phyloP scores from a whole-genome alignment of 78 protist species.

The Dictyostelium firmibasis region DNA sequence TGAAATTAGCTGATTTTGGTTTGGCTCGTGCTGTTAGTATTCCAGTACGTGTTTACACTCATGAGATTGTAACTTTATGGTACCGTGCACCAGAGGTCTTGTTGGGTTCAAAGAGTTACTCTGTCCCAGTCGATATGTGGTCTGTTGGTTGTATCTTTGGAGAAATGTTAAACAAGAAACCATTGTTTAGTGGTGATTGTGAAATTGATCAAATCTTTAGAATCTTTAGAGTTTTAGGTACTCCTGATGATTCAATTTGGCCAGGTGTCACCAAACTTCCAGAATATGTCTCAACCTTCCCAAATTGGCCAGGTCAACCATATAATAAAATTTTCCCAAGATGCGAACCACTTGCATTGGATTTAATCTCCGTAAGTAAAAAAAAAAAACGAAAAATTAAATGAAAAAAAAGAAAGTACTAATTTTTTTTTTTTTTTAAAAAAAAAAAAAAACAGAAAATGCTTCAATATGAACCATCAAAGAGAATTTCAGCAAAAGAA shows the following conservation, averaged over 20 bases:
- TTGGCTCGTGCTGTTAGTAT: slow-evolving; percentile 93
- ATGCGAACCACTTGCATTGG: slow-evolving; percentile 82
- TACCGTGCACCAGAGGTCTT: slow-evolving; percentile 99
- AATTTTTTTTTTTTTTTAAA: neutral
- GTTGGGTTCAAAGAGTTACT: slow-evolving; percentile 95
- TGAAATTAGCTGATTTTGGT: slow-evolving; percentile 99
- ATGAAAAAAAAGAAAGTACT: neutral
- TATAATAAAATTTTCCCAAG: slow-evolving; percentile 56
- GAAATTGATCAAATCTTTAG: slow-evolving; percentile 94
- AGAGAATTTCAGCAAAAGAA: slow-evolving; percentile 90
- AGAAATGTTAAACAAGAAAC: slow-evolving; percentile 94
- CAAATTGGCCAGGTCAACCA: slow-evolving; percentile 86
- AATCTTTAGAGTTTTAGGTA: slow-evolving; percentile 93
- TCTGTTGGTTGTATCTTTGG: slow-evolving; percentile 98
- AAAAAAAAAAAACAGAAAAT: slow-evolving; percentile 19
- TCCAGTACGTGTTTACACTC: slow-evolving; percentile 96
- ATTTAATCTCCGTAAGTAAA: slow-evolving; percentile 58
- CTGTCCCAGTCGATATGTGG: slow-evolving; percentile 99
- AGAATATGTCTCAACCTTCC: slow-evolving; percentile 84
- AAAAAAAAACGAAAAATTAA: neutral
- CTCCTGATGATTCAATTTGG: slow-evolving; percentile 93
- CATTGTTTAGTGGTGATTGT: slow-evolving; percentile 97
- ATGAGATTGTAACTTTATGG: slow-evolving; percentile 97
- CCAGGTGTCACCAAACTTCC: slow-evolving; percentile 92
- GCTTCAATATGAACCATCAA: slow-evolving; percentile 93